Evolutionary conservation across 1,284 basidiomycete species (phyloP).

Genomic region (Ustilago hordei): DNA sequence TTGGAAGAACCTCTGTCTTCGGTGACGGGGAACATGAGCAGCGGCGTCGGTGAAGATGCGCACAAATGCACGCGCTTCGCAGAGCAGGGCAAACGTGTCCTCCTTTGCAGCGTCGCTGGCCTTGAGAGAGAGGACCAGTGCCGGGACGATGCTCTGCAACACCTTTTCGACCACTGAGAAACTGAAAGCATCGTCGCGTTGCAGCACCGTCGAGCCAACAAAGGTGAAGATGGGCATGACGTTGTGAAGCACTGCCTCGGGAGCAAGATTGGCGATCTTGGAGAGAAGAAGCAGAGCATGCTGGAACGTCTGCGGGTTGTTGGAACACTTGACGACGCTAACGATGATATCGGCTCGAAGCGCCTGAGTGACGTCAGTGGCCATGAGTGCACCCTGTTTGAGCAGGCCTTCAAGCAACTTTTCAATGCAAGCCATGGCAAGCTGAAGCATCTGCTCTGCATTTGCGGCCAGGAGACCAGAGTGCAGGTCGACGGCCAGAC

Average conservation of each 20-base stretch:
- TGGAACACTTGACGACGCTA: slow-evolving; percentile 72
- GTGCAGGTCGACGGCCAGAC: slow-evolving; percentile 75
- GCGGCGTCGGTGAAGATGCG: slow-evolving; percentile 89
- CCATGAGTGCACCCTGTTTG: slow-evolving; percentile 30
- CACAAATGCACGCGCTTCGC: slow-evolving; percentile 75
- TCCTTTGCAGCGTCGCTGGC: slow-evolving; percentile 51
- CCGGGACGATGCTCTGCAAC: slow-evolving; percentile 90
- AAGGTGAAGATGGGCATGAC: slow-evolving; percentile 99
- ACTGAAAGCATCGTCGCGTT: slow-evolving; percentile 94
- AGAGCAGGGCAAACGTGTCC: slow-evolving; percentile 49
- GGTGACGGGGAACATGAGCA: slow-evolving; percentile 86
- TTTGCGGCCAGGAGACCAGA: slow-evolving; percentile 74
- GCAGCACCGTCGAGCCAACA: slow-evolving; percentile 96
- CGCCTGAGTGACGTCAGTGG: slow-evolving; percentile 53
- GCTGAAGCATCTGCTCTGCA: slow-evolving; percentile 86
- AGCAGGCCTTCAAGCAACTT: slow-evolving; percentile 74
- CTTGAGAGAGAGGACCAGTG: slow-evolving; percentile 76
- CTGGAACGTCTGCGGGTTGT: slow-evolving; percentile 93
- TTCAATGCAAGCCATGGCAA: slow-evolving; percentile 80
- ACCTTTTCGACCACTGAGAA: slow-evolving; percentile 97
- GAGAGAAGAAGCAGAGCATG: slow-evolving; percentile 92
- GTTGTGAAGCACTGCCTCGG: slow-evolving; percentile 91
- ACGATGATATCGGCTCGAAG: slow-evolving; percentile 64
- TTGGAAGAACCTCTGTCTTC: slow-evolving; percentile 88
- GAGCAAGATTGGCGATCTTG: slow-evolving; percentile 83